Evolutionary conservation across 805 yeast species (phyloP).

Genomic region (Kregervanrija delftensis): DNA sequence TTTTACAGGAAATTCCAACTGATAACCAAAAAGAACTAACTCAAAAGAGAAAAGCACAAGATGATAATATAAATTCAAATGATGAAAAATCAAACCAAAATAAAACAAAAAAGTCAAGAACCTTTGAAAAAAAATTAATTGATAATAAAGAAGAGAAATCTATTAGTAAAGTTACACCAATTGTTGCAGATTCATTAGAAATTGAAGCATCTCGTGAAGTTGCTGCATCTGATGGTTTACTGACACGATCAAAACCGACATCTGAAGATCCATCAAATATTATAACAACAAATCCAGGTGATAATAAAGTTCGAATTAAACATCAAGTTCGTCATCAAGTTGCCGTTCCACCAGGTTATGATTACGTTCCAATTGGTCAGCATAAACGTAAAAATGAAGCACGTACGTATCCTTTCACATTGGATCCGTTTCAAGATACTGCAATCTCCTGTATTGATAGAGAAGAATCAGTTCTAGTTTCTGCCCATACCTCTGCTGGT

Average conservation of each 20-base stretch:
- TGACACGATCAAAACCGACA: constrained; percentile 30
- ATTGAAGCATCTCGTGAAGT: constrained; percentile 88
- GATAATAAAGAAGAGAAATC: constrained; percentile 32
- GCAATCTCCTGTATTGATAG: constrained; percentile 95
- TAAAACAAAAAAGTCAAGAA: constrained; percentile 21
- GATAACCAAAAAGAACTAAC: constrained; percentile 1
- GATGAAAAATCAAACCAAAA: constrained; percentile 14
- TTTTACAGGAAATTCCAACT: not conserved
- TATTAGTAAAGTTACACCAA: constrained; percentile 40
- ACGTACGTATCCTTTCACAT: constrained; percentile 80
- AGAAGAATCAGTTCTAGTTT: constrained; percentile 87
- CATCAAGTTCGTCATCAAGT: constrained; percentile 98
- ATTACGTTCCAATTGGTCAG: constrained; percentile 81
- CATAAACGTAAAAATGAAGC: constrained; percentile 78
- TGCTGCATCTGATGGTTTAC: constrained; percentile 68
- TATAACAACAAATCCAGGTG: constrained; percentile 2
- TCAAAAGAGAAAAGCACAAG: constrained; percentile 6
- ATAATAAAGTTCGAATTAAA: constrained; percentile 50
- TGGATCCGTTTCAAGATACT: constrained; percentile 97
- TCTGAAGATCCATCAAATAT: constrained; percentile 30
- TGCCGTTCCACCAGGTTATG: constrained; percentile 88
- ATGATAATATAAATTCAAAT: constrained; percentile 1
- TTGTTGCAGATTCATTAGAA: constrained; percentile 81
- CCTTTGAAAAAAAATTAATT: constrained; percentile 23
- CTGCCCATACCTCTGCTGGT: constrained; percentile 98